Conservation (phyloP, 1,284 basidiomycete species). For the Boletellus sp. region DNA sequence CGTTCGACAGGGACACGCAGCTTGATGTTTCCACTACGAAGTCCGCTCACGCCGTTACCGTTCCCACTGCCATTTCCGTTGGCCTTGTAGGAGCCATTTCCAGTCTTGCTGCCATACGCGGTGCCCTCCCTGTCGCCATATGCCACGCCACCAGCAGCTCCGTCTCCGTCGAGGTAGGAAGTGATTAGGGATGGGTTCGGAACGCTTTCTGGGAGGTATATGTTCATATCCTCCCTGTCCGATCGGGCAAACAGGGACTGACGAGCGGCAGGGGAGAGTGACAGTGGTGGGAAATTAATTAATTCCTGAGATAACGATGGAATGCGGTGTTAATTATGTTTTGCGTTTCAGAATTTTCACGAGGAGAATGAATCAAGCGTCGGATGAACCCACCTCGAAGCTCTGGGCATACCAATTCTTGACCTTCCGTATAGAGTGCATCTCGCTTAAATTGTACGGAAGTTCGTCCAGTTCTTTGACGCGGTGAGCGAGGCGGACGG, state of each 20-base stretch:
- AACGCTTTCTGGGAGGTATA: slow-evolving; percentile 57
- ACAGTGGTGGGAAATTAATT: slow-evolving; percentile 73
- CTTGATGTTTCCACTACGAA: slow-evolving; percentile 44
- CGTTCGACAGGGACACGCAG: slow-evolving; percentile 72
- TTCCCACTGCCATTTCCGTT: slow-evolving; percentile 30
- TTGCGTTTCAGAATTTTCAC: too few species aligned
- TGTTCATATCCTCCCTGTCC: slow-evolving; percentile 27
- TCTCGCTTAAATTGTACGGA: slow-evolving; percentile 86
- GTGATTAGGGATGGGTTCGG: slow-evolving; percentile 60
- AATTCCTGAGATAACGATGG: slow-evolving; percentile 62
- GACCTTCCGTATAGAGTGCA: slow-evolving; percentile 93
- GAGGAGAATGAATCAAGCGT: not conserved
- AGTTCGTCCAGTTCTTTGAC: slow-evolving; percentile 96
- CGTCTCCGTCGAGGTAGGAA: slow-evolving; percentile 29
- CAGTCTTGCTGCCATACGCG: slow-evolving; percentile 10
- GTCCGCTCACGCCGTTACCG: slow-evolving; percentile 22
- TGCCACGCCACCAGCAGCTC: slow-evolving; percentile 8
- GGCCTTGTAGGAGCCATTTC: slow-evolving; percentile 17
- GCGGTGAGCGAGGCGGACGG: slow-evolving; percentile 91
- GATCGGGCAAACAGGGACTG: slow-evolving; percentile 54
- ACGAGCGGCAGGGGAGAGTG: slow-evolving; percentile 64
- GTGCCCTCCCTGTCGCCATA: slow-evolving; percentile 12
- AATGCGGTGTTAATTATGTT: not conserved
- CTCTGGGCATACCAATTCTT: slow-evolving; percentile 99
- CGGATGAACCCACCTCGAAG: slow-evolving; percentile 75